Evolutionary conservation across 129 eudicot species (phyloP).

Genomic region (Lactuca saligna): DNA sequence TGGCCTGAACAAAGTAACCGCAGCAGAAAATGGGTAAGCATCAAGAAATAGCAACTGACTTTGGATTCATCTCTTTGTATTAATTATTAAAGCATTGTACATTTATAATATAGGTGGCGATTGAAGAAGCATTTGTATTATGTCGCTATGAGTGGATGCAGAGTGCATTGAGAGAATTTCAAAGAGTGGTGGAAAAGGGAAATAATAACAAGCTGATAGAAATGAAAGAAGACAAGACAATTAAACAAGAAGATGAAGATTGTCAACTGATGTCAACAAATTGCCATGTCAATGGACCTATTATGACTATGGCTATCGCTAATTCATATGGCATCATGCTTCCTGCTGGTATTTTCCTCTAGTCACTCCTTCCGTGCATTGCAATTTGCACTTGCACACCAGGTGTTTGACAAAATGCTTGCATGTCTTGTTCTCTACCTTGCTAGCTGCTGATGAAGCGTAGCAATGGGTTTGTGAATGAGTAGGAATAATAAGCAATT

Average conservation of each 20-base stretch:
- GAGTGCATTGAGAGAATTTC: constrained; percentile 44
- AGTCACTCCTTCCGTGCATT: not conserved
- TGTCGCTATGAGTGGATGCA: constrained; percentile 80
- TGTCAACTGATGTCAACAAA: constrained; percentile 39
- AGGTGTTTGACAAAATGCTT: constrained; percentile 1
- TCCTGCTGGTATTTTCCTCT: constrained; percentile 43
- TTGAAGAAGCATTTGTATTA: constrained; percentile 48
- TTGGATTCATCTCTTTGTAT: too few relatives aligned
- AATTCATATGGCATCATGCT: constrained; percentile 39
- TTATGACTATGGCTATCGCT: constrained; percentile 21
- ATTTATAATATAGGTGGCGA: constrained; percentile 27
- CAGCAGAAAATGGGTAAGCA: constrained; percentile 60
- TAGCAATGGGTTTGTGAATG: not conserved
- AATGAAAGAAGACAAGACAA: constrained; percentile 21
- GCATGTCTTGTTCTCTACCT: too few relatives aligned
- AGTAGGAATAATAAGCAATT: constrained; percentile 11
- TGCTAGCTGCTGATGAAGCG: not conserved
- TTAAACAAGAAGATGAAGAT: constrained; percentile 31
- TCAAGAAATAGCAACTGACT: not conserved
- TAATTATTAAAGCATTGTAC: not conserved
- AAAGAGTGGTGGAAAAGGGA: constrained; percentile 28
- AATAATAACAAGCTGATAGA: constrained; percentile 21
- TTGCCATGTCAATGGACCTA: constrained; percentile 42
- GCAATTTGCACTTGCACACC: not conserved
- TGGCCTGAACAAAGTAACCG: constrained; percentile 72